These are phyloP conservation scores for Syncephalastrum monosporum DNA, from an alignment of 371 early-diverging fungal species.

Conservation along the genomic window DNA sequence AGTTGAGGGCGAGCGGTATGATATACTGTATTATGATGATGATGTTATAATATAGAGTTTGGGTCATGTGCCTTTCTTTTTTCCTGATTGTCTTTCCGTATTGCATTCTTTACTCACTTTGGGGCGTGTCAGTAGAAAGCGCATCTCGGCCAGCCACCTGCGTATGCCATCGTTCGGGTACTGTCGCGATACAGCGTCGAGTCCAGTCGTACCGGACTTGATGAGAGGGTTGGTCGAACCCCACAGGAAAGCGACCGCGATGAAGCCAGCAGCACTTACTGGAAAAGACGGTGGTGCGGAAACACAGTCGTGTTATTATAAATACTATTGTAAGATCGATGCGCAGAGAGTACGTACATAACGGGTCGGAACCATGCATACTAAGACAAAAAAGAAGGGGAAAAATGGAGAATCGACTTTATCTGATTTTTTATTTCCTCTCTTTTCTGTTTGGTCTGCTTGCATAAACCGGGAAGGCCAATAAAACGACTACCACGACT, in stretches of 20 bases:
- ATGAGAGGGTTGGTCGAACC: conserved; percentile 95
- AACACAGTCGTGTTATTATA: not conserved
- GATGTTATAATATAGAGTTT: no score
- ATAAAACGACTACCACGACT: not conserved
- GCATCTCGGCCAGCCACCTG: conserved; percentile 67
- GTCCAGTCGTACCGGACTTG: conserved; percentile 79
- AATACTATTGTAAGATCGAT: not conserved
- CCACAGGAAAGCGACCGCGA: conserved; percentile 86
- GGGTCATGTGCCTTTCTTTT: no score
- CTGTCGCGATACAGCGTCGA: conserved; percentile 61
- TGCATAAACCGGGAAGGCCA: conserved; percentile 1
- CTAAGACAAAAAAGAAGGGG: no score
- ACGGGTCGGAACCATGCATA: no score
- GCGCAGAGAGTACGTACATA: no score
- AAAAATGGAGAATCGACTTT: no score
- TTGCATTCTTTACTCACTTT: no score
- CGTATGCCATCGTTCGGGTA: conserved; percentile 48
- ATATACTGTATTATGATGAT: conserved; percentile 57
- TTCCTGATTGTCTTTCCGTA: no score
- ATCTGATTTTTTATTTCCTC: no score
- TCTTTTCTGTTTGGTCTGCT: no score
- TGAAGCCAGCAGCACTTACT: not conserved
- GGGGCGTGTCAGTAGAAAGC: conserved; percentile 81
- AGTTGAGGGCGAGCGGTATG: conserved; percentile 82
- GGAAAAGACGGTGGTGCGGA: not conserved